These are phyloP conservation scores for Gryganskiella cystojenkinii DNA, from an alignment of 192 early-diverging fungal genomes.

Conservation along the genomic window DNA sequence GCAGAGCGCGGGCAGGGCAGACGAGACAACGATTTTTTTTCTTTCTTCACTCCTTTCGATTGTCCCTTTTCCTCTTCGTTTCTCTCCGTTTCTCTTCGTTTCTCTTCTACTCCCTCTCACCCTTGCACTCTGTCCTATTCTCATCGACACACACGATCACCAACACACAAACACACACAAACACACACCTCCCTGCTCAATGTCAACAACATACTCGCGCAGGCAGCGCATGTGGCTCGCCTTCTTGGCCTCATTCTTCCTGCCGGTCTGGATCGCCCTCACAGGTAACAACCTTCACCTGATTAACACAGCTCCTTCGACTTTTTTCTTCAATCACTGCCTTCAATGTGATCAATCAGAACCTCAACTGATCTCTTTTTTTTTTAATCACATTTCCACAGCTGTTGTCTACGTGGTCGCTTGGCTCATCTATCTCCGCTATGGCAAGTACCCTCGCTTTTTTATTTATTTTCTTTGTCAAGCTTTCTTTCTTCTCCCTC, in stretches of 20 bases:
- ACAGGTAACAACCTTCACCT: constrained; percentile 23
- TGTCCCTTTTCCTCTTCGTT: not conserved
- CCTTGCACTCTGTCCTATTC: not conserved
- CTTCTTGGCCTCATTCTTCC: constrained; percentile 47
- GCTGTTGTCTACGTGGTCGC: constrained; percentile 44
- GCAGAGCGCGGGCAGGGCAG: not conserved
- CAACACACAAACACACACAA: not conserved
- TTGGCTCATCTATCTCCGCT: constrained; percentile 55
- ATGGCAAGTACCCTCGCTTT: constrained; percentile 42
- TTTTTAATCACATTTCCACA: not conserved
- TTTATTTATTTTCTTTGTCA: not conserved
- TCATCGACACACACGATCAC: not conserved
- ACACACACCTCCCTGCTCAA: constrained; percentile 9
- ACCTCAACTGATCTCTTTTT: not conserved
- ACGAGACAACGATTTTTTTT: too few relatives aligned
- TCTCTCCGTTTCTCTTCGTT: not conserved
- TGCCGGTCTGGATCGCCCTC: constrained; percentile 50
- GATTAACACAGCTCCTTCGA: not conserved
- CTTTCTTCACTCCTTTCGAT: not conserved
- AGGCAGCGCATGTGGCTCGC: constrained; percentile 54
- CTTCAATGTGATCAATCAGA: not conserved
- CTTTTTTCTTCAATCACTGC: not conserved
- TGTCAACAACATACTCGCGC: constrained; percentile 42
- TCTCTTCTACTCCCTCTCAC: not conserved
- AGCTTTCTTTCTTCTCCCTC: not conserved